Conservation (phyloP, 805 yeast species). For the Suhomyces emberorum region DNA sequence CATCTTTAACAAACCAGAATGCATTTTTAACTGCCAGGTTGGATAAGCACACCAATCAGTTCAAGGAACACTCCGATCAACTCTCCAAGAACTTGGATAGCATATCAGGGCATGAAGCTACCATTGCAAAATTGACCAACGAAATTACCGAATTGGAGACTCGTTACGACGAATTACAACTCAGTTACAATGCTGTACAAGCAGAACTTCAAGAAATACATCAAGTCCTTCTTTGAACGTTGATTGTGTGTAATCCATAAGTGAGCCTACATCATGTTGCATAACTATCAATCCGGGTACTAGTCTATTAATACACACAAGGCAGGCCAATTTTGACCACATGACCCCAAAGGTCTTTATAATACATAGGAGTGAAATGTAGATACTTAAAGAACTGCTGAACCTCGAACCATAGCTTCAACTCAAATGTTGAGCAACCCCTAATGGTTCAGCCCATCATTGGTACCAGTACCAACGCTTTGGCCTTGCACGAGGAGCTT, state of each 20-base stretch:
- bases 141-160: slow-evolving; percentile 12
- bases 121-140: slow-evolving; percentile 3
- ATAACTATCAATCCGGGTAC: no score
- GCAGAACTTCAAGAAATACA: slow-evolving; percentile 13
- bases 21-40: slow-evolving; percentile 8
- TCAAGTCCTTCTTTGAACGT: slow-evolving; percentile 9
- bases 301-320: no score
- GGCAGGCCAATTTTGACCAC: no score
- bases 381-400: no score
- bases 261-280: no score
- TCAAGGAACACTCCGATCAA: slow-evolving; percentile 2
- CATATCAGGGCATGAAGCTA: slow-evolving; percentile 4
- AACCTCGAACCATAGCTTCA: no score
- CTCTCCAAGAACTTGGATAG: slow-evolving; percentile 6
- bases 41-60: slow-evolving; percentile 4
- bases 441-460: not conserved
- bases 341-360: no score
- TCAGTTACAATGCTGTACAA: slow-evolving; percentile 4
- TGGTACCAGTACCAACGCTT: slow-evolving; percentile 5
- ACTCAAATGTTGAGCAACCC: no score
- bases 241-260: no score
- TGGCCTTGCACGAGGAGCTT: slow-evolving; percentile 10
- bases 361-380: no score
- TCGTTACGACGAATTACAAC: slow-evolving; percentile 8
- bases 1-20: slow-evolving; percentile 10